Evolutionary conservation across 495 filamentous ascomycete genomes (phyloP), one percentile per base, ranked within the genome.

Genomic region (Podospora australis): DNA sequence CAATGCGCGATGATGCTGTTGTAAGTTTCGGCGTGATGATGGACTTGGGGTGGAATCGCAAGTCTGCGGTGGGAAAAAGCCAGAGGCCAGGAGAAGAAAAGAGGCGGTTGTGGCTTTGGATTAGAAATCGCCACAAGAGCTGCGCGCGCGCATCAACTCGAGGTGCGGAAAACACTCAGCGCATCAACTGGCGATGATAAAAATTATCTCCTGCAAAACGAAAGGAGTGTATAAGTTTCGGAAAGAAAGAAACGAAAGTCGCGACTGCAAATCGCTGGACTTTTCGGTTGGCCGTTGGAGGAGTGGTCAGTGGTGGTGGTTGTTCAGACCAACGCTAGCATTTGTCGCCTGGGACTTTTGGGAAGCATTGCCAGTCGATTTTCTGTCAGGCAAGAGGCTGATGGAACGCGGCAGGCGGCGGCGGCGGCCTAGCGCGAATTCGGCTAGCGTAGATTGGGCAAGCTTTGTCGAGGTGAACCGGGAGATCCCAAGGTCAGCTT

Each of bases 41-140:
- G 3, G 14, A 21, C 2, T 2, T 41, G 14, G 17, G 38, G 25
- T 23, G 1, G 20, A 24, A n/a, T 17, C 2, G 6, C 1, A 30
- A 26, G 17, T 2, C 16, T n/a, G 23, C 4, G 13, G 39, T 34
- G 21, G 11, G 24, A n/a, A 11, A 29, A 44, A 24, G 17, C 14
- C 42, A 24, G 42, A 29, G n/a, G n/a, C n/a, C n/a, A 9, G 23
- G 34, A 6, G 17, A 48, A 43, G 10, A 47, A 16, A 30, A 35
- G 39, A 25, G 29, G 25, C 34, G 11, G 13, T 16, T n/a, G n/a
- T n/a, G n/a, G n/a, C n/a, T n/a, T n/a, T 14, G 9, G 48, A 50
- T 55, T 58, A 60, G 54, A 57, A 58, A 58, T 60, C 49, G 54
- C 60, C 57, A 60, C 57, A 13, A 51, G 34, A 34, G 54, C 44